Evolutionary conservation across 2,329 filamentous ascomycete genomes (phyloP).

Genomic region (Orbilia brochopaga): DNA sequence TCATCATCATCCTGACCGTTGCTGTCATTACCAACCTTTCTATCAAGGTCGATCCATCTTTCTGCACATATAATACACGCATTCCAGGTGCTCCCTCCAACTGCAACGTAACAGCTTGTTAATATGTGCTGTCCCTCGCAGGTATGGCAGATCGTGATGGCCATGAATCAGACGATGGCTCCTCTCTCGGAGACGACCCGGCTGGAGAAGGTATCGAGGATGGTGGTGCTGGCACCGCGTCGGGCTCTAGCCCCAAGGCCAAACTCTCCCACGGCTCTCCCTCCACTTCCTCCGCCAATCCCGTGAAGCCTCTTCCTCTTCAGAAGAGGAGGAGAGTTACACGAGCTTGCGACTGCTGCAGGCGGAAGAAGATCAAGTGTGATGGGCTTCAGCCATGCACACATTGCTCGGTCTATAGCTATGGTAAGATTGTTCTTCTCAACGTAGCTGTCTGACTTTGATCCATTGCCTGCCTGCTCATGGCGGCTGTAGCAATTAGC

Average conservation of each 20-base stretch:
- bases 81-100: not conserved
- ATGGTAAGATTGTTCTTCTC: conserved; percentile 68
- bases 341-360: conserved; percentile 80
- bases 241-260: not conserved
- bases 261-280: conserved; percentile 25
- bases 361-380: conserved; percentile 86
- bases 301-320: conserved; percentile 37
- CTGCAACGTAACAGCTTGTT: conserved; percentile 1
- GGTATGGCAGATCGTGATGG: conserved; percentile 51
- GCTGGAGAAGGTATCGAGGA: conserved; percentile 45
- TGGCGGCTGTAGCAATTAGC: not conserved
- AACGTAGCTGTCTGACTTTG: conserved; percentile 6
- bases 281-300: conserved; percentile 30
- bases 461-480: not conserved
- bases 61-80: not conserved
- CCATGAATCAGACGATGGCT: conserved; percentile 46
- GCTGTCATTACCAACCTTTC: not conserved
- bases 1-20: too few species aligned
- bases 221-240: conserved; percentile 10
- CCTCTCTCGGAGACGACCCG: conserved; percentile 44
- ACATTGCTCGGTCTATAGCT: conserved; percentile 97
- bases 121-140: conserved; percentile 9
- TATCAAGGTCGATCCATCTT: conserved; percentile 3
- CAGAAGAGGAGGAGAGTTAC: conserved; percentile 66
- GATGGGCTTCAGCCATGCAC: conserved; percentile 88